Evolutionary conservation across 1,284 basidiomycete species (phyloP).

Genomic region (Fomitiporia mediterranea): DNA sequence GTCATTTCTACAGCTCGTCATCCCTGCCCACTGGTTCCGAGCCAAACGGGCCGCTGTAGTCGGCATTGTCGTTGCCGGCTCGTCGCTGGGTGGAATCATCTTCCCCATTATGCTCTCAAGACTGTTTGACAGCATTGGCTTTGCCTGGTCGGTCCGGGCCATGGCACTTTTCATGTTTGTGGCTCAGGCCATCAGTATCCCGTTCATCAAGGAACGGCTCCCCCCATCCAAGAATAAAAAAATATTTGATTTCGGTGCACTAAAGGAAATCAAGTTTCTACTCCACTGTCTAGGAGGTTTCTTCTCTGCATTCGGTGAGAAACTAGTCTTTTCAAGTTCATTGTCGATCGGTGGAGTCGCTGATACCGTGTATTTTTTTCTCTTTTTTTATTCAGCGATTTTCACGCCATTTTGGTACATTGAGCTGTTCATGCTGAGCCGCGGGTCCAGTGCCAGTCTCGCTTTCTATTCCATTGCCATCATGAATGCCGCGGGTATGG

Average conservation of each 20-base stretch:
- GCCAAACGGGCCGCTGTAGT: constrained; percentile 42
- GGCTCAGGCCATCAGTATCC: constrained; percentile 16
- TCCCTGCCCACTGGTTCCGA: constrained; percentile 21
- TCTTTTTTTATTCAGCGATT: constrained; percentile 5
- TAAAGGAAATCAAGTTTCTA: constrained; percentile 17
- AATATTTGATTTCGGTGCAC: constrained; percentile 11
- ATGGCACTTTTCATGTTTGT: constrained; percentile 20
- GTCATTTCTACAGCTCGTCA: constrained; percentile 14
- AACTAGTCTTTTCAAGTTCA: background rate
- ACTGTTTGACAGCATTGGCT: constrained; percentile 36
- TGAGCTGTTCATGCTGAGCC: constrained; percentile 18
- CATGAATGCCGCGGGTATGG: constrained; percentile 20
- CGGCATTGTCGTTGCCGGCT: constrained; percentile 40
- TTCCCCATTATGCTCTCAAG: constrained; percentile 50
- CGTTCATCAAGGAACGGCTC: constrained; percentile 19
- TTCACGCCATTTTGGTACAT: constrained; percentile 22
- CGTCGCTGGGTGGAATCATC: constrained; percentile 38
- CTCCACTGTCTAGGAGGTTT: constrained; percentile 16
- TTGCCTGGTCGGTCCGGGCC: constrained; percentile 37
- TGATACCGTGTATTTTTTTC: background rate
- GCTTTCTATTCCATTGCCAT: constrained; percentile 20
- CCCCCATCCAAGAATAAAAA: constrained; percentile 13
- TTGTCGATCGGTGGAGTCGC: background rate
- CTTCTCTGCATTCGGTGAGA: constrained; percentile 19
- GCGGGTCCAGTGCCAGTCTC: constrained; percentile 14